Evolutionary conservation across 176 grass and related monocot genomes (phyloP).

Genomic region (Zoysia pacifica): DNA sequence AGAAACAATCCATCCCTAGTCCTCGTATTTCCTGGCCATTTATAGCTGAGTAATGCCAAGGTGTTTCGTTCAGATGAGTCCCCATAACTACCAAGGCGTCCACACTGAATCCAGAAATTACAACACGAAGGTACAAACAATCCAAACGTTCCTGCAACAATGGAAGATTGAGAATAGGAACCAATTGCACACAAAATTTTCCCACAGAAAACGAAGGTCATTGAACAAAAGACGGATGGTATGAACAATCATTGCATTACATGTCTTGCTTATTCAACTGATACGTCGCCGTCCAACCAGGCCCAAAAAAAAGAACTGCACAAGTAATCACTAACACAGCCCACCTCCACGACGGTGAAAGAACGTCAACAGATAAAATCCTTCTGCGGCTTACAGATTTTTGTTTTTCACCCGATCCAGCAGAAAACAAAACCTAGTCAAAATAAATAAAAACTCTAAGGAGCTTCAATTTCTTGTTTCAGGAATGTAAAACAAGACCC

Average conservation of each 20-base stretch:
- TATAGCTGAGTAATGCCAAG: background rate
- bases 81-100: background rate
- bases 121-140: background rate
- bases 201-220: background rate
- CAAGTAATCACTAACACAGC: constrained; percentile 28
- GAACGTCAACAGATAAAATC: constrained; percentile 36
- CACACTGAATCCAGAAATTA: background rate
- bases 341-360: constrained; percentile 37
- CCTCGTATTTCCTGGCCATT: background rate
- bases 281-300: constrained; percentile 36
- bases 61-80: background rate
- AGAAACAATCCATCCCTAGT: background rate
- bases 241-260: constrained; percentile 32
- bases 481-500: constrained; percentile 46
- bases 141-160: background rate
- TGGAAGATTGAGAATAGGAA: background rate
- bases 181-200: background rate
- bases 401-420: constrained; percentile 21
- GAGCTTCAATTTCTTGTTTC: constrained; percentile 36
- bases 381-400: constrained; percentile 14
- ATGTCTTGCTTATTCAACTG: constrained; percentile 53
- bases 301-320: constrained; percentile 36
- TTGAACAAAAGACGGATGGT: background rate
- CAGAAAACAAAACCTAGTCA: constrained; percentile 45
- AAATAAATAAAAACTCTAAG: constrained; percentile 27